These are phyloP conservation scores for Vitis rotundifolia DNA, from an alignment of 164 flowering plant species.

Conservation along the genomic window DNA sequence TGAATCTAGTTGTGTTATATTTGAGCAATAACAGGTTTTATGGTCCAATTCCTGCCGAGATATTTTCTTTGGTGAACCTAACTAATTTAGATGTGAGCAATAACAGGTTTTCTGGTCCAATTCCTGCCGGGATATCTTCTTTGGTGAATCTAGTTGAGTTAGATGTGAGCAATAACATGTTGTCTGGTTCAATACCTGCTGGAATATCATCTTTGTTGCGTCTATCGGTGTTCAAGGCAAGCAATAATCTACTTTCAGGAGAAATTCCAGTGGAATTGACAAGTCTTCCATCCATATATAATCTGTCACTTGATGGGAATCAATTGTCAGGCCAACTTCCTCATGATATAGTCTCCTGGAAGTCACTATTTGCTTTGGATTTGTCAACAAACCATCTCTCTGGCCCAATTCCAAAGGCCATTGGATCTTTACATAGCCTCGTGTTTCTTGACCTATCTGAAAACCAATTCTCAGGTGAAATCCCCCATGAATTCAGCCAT, in stretches of 20 bases:
- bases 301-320: background rate
- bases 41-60: no score
- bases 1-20: no score
- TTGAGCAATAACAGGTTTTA: no score
- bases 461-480: conserved; percentile 1
- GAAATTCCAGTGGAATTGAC: background rate
- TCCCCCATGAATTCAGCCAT: background rate
- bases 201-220: background rate
- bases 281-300: background rate
- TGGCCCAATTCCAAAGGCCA: background rate
- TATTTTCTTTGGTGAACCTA: no score
- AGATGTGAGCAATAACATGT: no score
- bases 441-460: background rate
- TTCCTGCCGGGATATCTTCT: background rate
- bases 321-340: background rate
- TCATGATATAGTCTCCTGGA: background rate
- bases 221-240: background rate
- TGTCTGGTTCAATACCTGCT: no score
- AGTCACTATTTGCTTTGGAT: background rate
- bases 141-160: no score
- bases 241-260: no score
- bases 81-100: no score
- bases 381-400: background rate
- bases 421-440: background rate
- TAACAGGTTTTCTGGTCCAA: no score